phyloP scores from a whole-genome alignment of 2,329 filamentous ascomycete genomes.

The Ascochyta lentis region DNA sequence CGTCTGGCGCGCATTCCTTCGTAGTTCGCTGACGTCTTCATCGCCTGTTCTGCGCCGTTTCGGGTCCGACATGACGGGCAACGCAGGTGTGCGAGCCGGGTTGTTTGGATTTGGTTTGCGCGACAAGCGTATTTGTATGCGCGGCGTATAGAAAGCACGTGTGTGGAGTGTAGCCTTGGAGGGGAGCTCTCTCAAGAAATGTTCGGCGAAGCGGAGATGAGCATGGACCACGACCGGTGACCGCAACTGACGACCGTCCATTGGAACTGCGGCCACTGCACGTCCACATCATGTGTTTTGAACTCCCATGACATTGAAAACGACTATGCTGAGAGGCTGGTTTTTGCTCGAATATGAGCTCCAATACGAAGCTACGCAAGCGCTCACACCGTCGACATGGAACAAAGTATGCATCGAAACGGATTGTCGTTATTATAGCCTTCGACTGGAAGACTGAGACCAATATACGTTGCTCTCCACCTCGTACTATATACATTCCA shows the following conservation, averaged over 20 bases:
- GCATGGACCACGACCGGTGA: not conserved
- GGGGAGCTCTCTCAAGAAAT: constrained; percentile 3
- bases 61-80: constrained; percentile 31
- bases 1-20: constrained; percentile 84
- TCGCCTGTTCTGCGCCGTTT: constrained; percentile 39
- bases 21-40: constrained; percentile 70
- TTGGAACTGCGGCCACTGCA: constrained; percentile 16
- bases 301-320: too few species aligned
- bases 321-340: too few species aligned
- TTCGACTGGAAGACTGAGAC: too few species aligned
- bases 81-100: not conserved
- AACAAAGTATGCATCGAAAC: too few species aligned
- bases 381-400: too few species aligned
- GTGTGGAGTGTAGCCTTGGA: constrained; percentile 9
- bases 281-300: too few species aligned
- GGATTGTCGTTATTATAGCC: too few species aligned
- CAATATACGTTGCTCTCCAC: too few species aligned
- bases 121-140: not conserved
- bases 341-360: too few species aligned
- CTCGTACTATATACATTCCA: too few species aligned
- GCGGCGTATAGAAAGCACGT: not conserved
- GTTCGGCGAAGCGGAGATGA: constrained; percentile 17
- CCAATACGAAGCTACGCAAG: too few species aligned
- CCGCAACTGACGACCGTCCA: too few species aligned
- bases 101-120: not conserved